A percentile compares a stretch with the other conserved stretches of the same genome.
Evolutionary conservation across 441 rosid species (phyloP).

Genomic region (Syzygium malaccense): DNA sequence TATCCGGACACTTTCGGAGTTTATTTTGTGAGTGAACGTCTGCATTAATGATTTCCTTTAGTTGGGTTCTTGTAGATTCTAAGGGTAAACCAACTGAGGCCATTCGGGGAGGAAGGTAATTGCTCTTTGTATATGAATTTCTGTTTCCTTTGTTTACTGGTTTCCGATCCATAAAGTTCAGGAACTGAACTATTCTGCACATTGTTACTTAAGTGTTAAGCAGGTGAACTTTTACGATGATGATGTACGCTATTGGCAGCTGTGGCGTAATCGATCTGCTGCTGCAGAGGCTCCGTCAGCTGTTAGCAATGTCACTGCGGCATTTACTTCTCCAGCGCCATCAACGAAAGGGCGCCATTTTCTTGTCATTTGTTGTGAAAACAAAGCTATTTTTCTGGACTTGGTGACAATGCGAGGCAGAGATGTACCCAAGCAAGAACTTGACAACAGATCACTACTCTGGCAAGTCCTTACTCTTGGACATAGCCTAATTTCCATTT

Average conservation of each 20-base stretch:
- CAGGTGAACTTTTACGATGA: constrained; percentile 95
- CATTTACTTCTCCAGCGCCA: constrained; percentile 78
- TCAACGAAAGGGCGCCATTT: constrained; percentile 96
- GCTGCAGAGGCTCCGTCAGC: constrained; percentile 96
- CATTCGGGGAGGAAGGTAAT: constrained; percentile 92
- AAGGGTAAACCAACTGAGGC: constrained; percentile 93
- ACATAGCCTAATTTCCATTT: neutral
- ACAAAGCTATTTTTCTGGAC: constrained; percentile 93
- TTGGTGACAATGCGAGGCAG: constrained; percentile 98
- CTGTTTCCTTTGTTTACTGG: neutral
- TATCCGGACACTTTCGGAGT: neutral
- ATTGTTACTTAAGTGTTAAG: constrained; percentile 58
- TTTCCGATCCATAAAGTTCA: neutral
- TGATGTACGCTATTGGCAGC: constrained; percentile 94
- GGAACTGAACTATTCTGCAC: neutral
- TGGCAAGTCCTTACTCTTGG: constrained; percentile 41
- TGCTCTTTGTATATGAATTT: neutral
- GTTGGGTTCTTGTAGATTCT: constrained; percentile 30
- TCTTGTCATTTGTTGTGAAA: constrained; percentile 94
- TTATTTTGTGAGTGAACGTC: neutral
- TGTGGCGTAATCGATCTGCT: constrained; percentile 83
- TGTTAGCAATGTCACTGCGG: constrained; percentile 70
- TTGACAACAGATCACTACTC: constrained; percentile 88
- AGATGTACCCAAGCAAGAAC: constrained; percentile 94
- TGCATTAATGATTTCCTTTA: neutral